These are phyloP conservation scores for Fraxinus latifolia DNA, from an alignment of 305 asterid species.

Conservation along the genomic window DNA sequence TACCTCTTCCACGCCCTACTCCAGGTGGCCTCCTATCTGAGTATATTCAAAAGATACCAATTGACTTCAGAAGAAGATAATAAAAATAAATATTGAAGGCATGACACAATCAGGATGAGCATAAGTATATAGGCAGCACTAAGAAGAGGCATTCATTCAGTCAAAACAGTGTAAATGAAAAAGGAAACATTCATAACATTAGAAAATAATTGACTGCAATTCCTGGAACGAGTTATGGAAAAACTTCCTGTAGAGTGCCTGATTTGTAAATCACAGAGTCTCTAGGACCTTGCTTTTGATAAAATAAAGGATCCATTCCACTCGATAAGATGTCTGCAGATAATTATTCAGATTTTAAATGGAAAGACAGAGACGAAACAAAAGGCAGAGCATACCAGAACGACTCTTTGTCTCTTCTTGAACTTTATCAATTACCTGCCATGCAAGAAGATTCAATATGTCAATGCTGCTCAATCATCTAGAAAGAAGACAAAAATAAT, in stretches of 20 bases:
- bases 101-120: not conserved
- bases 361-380: not conserved
- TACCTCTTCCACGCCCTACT: constrained; percentile 68
- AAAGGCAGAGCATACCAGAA: constrained; percentile 30
- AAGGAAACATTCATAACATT: not conserved
- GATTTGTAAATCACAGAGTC: not conserved
- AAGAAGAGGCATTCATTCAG: not conserved
- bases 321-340: not conserved
- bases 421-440: constrained; percentile 58
- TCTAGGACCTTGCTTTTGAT: not conserved
- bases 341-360: not conserved
- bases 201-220: not conserved
- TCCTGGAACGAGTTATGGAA: not conserved
- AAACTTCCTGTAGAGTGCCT: not conserved
- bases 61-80: not conserved
- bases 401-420: constrained; percentile 54
- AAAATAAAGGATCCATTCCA: not conserved
- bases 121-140: not conserved
- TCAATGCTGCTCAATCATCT: not conserved
- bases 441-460: constrained; percentile 11
- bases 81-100: not conserved
- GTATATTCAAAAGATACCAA: not conserved
- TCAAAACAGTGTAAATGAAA: not conserved
- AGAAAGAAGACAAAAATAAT: not conserved
- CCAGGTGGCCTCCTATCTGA: constrained; percentile 72